Evolutionary conservation across 23 red algal genomes (phyloP).

Genomic region (Gracilaria vermiculophylla): DNA sequence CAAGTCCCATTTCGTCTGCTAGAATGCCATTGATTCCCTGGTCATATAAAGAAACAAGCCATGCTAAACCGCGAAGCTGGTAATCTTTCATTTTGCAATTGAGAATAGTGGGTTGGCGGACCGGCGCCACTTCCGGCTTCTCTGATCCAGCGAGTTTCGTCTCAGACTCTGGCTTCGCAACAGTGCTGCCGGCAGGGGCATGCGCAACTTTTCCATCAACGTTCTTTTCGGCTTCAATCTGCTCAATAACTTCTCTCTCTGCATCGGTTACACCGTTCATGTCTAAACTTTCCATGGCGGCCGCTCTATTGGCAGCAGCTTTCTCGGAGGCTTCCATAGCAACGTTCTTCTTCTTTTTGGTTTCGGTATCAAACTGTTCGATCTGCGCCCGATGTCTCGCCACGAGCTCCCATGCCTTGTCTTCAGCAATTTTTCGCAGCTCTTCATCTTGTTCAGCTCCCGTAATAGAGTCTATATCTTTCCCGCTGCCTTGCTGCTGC

Average conservation of each 20-base stretch:
- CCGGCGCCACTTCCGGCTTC: slow-evolving; percentile 63
- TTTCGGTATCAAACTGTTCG: slow-evolving; percentile 59
- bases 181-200: not conserved
- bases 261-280: slow-evolving; percentile 68
- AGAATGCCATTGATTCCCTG: slow-evolving; percentile 99
- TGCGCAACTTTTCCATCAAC: not conserved
- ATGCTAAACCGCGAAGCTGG: slow-evolving; percentile 92
- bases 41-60: slow-evolving; percentile 94
- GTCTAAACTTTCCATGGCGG: slow-evolving; percentile 37
- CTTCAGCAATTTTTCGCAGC: slow-evolving; percentile 49
- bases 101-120: slow-evolving; percentile 85
- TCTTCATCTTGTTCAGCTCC: slow-evolving; percentile 75
- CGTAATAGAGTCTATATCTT: slow-evolving; percentile 67
- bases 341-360: slow-evolving; percentile 45
- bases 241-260: slow-evolving; percentile 38
- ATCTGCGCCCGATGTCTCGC: slow-evolving; percentile 58
- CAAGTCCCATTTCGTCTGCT: slow-evolving; percentile 99
- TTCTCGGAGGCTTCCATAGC: slow-evolving; percentile 52
- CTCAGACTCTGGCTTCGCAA: not conserved
- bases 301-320: slow-evolving; percentile 67
- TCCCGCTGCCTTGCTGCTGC: not conserved
- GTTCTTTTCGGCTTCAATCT: slow-evolving; percentile 36
- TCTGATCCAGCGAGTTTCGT: slow-evolving; percentile 37
- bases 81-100: slow-evolving; percentile 94
- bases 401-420: slow-evolving; percentile 51